Base-by-base conservation (phyloP, 192 early-diverging fungal genomes). In the Phlyctochytrium arcticum region DNA sequence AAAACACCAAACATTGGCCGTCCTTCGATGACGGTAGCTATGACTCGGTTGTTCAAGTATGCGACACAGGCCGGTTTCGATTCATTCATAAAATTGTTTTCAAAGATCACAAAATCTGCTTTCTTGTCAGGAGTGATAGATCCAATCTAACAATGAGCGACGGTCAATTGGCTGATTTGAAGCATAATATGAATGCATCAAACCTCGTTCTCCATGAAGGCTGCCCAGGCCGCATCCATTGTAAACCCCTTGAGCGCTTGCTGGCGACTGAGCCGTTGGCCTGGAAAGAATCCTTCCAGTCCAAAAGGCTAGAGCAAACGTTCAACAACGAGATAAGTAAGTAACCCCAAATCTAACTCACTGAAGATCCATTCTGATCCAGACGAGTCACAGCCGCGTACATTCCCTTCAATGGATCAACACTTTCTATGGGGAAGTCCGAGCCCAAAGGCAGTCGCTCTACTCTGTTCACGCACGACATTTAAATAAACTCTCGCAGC, bases 211-310 rank as follows among this genome's bases (percentile, higher is more conserved):
- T 81, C 80, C 42, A 48, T 48, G 51, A 83, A 82, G 6, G 66
- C 63, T 6, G 80, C 80, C 54, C 76, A 86, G 3, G 83, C 83
- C 15, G 82, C 83, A 60, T 74, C 70, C 5, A 70, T 31, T 1
- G 83, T 85, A 65, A 85, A 85, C 6, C 83, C 83, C 9, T 56
- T 29, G 37, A 85, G 51, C 19, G 82, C 80, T 60, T 85, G 69
- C 53, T 48, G 19, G 7, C 65, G 34, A 9, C 77, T 68, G 27
- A 85, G 57, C 36, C 29, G 35, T 56, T 82, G 48, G 23, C 55
- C 37, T 5, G 78, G 69, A 47, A 56, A 77, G 78, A 78, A 82
- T 42, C 74, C 81, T 21, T 65, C 21, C 29, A 33, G 19, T 9
- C 80, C 83, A 29, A 78, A 76, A 55, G 63, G 63, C 62, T 64